Conservation (phyloP, 345 rosid genomes). For the Populus nigra region DNA sequence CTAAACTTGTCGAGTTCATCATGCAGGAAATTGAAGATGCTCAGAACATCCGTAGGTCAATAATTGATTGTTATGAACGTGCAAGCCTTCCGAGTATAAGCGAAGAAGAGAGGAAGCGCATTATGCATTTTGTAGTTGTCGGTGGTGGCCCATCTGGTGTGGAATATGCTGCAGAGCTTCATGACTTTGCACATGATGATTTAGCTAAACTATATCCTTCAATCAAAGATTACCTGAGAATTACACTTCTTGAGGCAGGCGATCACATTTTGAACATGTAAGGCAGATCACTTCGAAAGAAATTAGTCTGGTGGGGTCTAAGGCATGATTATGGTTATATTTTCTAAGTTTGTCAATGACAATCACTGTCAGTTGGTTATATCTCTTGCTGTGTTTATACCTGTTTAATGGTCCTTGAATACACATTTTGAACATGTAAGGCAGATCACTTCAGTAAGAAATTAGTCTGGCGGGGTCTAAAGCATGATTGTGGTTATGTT, state of each 20-base stretch:
- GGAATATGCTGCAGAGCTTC: conserved; percentile 88
- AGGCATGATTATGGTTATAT: not conserved
- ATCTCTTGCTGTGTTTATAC: no score
- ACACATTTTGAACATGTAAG: conserved; percentile 71
- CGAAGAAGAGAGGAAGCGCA: conserved; percentile 68
- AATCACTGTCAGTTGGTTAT: no score
- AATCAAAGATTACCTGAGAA: conserved; percentile 42
- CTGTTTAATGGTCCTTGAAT: no score
- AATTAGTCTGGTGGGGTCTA: not conserved
- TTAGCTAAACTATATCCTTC: conserved; percentile 58
- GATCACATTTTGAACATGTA: conserved; percentile 78
- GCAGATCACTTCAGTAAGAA: not conserved
- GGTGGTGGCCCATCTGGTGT: conserved; percentile 93
- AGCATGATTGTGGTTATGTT: not conserved
- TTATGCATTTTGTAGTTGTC: conserved; percentile 80
- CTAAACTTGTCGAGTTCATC: not conserved
- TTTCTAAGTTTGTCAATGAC: not conserved
- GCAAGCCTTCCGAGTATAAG: conserved; percentile 62
- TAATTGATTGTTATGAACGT: conserved; percentile 70
- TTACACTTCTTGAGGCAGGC: conserved; percentile 80
- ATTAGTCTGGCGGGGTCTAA: not conserved
- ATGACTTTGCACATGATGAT: conserved; percentile 62
- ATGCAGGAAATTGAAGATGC: conserved; percentile 78
- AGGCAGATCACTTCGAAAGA: conserved; percentile 3
- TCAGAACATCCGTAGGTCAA: conserved; percentile 50